A percentile compares a stretch with the other conserved stretches of the same genome.
Conservation (phyloP, 2,329 filamentous ascomycete genomes). For the Diaporthe sp. region DNA sequence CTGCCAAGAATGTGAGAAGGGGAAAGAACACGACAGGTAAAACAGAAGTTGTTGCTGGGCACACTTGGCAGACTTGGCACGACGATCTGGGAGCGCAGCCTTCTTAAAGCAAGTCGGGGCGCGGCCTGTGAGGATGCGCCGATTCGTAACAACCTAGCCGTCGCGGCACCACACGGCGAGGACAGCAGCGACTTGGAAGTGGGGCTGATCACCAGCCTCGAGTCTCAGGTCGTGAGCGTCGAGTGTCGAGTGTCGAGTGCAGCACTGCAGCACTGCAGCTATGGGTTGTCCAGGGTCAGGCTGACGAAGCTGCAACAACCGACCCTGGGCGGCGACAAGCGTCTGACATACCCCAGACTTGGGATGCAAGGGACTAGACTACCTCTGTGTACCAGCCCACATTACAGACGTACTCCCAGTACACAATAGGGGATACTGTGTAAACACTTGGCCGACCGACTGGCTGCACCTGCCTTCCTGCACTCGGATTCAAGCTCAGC, state of each 20-base stretch:
- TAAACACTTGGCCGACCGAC: neutral
- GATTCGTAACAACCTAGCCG: constrained; percentile 7
- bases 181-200: neutral
- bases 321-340: neutral
- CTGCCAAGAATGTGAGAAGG: constrained; percentile 3
- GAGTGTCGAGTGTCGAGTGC: neutral
- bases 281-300: neutral
- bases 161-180: neutral
- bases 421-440: too few species aligned
- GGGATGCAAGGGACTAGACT: constrained; percentile 5
- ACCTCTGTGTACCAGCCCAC: too few species aligned
- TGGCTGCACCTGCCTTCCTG: neutral
- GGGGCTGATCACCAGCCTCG: constrained; percentile 4
- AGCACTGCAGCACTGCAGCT: too few species aligned
- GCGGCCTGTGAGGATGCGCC: constrained; percentile 4
- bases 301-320: constrained; percentile 16
- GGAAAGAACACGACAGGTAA: neutral
- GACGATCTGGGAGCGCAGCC: constrained; percentile 17
- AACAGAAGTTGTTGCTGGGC: constrained; percentile 19
- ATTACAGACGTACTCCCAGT: too few species aligned
- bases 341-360: constrained; percentile 19
- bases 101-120: constrained; percentile 25
- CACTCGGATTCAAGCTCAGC: neutral
- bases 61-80: constrained; percentile 26
- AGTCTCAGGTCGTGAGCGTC: neutral